Evolutionary conservation across 345 rosid genomes (phyloP).

Genomic region (Linum trigynum): DNA sequence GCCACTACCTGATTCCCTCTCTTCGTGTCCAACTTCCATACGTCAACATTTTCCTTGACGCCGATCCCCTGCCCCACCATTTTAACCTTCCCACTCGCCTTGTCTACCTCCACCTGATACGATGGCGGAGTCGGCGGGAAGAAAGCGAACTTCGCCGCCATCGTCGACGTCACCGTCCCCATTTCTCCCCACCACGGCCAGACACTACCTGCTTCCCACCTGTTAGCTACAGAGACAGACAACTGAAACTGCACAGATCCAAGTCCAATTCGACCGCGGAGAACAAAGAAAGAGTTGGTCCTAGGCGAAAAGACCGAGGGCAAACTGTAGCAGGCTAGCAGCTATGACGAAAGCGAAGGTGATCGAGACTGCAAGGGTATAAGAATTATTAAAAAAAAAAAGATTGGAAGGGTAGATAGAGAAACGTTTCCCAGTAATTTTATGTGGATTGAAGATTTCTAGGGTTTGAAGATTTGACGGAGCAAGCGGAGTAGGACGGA

Average conservation of each 20-base stretch:
- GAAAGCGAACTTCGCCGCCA: conserved; percentile 29
- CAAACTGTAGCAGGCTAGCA: not conserved
- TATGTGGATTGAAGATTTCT: not conserved
- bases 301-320: conserved; percentile 15
- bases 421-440: not conserved
- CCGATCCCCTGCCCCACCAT: conserved; percentile 35
- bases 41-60: conserved; percentile 56
- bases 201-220: not conserved
- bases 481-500: not conserved
- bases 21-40: conserved; percentile 57
- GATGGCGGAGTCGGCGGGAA: conserved; percentile 27
- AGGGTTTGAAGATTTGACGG: not conserved
- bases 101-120: conserved; percentile 35
- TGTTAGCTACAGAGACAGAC: not conserved
- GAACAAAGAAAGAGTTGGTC: conserved; percentile 8
- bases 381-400: too few relatives aligned
- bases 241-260: not conserved
- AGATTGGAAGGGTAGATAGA: not conserved
- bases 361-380: not conserved
- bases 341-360: not conserved
- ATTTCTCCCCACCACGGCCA: not conserved
- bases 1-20: conserved; percentile 79
- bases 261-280: not conserved
- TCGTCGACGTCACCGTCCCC: conserved; percentile 26
- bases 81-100: conserved; percentile 40